These are phyloP conservation scores for Kwoniella botswanensis DNA, from an alignment of 768 basidiomycete species.

Conservation along the genomic window DNA sequence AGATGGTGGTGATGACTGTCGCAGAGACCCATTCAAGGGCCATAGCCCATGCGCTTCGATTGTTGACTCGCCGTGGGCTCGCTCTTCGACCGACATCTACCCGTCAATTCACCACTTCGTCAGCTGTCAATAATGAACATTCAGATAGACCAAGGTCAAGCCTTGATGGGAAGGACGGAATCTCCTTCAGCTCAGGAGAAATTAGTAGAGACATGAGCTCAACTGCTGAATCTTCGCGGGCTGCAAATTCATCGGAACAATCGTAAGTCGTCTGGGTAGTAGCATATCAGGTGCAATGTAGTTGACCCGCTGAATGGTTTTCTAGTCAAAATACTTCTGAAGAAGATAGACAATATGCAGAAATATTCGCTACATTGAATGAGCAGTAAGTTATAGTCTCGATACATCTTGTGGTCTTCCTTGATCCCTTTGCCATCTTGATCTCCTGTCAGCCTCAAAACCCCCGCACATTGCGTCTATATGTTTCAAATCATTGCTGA, in stretches of 20 bases:
- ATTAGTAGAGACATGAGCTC: slow-evolving; percentile 20
- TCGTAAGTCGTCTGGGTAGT: not conserved
- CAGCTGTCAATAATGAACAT: not conserved
- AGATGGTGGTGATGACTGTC: not conserved
- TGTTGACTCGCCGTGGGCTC: not conserved
- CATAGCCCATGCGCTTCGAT: not conserved
- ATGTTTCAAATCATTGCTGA: not conserved
- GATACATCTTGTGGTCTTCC: not conserved
- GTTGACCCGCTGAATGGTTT: no score
- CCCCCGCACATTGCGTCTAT: no score
- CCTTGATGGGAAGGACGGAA: not conserved
- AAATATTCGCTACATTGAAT: slow-evolving; percentile 20
- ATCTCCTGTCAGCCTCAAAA: no score
- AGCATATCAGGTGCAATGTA: not conserved
- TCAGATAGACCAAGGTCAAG: not conserved
- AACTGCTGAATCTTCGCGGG: slow-evolving; percentile 18
- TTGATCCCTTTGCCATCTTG: not conserved
- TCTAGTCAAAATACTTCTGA: not conserved
- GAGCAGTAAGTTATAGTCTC: slow-evolving; percentile 7
- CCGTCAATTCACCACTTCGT: not conserved
- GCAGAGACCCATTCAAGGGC: not conserved
- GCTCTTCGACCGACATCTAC: not conserved
- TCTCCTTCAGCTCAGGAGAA: not conserved
- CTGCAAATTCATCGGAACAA: not conserved
- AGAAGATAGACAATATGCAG: slow-evolving; percentile 22